These are phyloP conservation scores for Simmondsia chinensis DNA, from an alignment of 148 eudicot species.

Conservation along the genomic window DNA sequence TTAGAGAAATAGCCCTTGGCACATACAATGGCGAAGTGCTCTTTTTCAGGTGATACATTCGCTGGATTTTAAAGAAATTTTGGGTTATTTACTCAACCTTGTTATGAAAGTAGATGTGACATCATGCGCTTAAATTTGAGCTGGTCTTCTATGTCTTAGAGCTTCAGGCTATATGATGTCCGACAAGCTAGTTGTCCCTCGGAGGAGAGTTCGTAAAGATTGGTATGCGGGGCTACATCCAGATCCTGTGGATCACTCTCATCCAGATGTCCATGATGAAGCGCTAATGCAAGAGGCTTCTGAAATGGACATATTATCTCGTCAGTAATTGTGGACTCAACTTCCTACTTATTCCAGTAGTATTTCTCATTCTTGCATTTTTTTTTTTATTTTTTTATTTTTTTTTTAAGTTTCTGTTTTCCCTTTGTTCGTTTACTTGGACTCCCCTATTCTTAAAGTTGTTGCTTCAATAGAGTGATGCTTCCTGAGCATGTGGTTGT, in stretches of 20 bases:
- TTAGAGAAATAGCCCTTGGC: constrained; percentile 90
- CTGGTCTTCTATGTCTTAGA: constrained; percentile 27
- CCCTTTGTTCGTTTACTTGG: too few species aligned
- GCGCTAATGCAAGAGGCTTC: constrained; percentile 63
- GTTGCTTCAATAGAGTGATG: too few species aligned
- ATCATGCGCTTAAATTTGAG: background rate
- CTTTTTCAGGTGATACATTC: constrained; percentile 64
- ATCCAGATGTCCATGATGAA: constrained; percentile 93
- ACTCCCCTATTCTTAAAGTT: too few species aligned
- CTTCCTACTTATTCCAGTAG: background rate
- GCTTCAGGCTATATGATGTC: constrained; percentile 94
- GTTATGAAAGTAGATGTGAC: background rate
- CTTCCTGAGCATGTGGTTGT: too few species aligned
- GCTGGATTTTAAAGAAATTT: too few species aligned
- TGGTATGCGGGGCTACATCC: constrained; percentile 75
- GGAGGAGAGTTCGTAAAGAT: constrained; percentile 70
- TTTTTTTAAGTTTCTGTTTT: too few species aligned
- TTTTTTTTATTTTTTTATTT: background rate
- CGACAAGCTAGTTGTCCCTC: constrained; percentile 85
- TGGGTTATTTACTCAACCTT: background rate
- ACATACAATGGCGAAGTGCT: constrained; percentile 96
- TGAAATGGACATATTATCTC: constrained; percentile 30
- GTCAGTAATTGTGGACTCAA: constrained; percentile 38
- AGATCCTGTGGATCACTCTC: constrained; percentile 93
- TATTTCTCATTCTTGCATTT: background rate